These are phyloP conservation scores for Mitragyna speciosa DNA, from an alignment of 257 asterid species.

Conservation along the genomic window DNA sequence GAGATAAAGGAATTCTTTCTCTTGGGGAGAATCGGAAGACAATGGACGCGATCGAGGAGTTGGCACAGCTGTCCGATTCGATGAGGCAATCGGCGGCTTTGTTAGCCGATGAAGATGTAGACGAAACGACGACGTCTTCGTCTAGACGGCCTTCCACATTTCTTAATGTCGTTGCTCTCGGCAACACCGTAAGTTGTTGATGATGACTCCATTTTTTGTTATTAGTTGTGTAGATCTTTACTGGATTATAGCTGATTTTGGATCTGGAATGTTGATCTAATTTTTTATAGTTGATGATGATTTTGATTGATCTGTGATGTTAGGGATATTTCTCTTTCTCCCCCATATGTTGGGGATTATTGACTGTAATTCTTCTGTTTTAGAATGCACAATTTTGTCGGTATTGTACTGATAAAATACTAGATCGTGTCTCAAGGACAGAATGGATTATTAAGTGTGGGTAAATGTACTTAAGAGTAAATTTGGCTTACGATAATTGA, in stretches of 20 bases:
- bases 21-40: not conserved
- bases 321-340: not conserved
- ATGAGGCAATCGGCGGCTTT: constrained; percentile 91
- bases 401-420: not conserved
- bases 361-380: not conserved
- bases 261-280: constrained; percentile 11
- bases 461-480: constrained; percentile 4
- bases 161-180: constrained; percentile 93
- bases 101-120: constrained; percentile 93
- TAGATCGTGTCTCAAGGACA: not conserved
- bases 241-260: constrained; percentile 12
- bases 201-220: constrained; percentile 5
- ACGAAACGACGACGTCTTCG: constrained; percentile 60
- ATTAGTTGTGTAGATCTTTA: constrained; percentile 13
- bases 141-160: constrained; percentile 80
- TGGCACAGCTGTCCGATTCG: constrained; percentile 85
- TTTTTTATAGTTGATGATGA: not conserved
- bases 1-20: constrained; percentile 8
- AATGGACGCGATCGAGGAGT: constrained; percentile 83
- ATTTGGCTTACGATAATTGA: not conserved
- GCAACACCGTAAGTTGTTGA: constrained; percentile 63
- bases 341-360: not conserved
- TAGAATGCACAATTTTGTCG: not conserved
- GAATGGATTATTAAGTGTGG: not conserved
- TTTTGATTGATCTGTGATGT: not conserved